Conservation (phyloP, 331 rosid species). For the Rhamnella rubrinervis region DNA sequence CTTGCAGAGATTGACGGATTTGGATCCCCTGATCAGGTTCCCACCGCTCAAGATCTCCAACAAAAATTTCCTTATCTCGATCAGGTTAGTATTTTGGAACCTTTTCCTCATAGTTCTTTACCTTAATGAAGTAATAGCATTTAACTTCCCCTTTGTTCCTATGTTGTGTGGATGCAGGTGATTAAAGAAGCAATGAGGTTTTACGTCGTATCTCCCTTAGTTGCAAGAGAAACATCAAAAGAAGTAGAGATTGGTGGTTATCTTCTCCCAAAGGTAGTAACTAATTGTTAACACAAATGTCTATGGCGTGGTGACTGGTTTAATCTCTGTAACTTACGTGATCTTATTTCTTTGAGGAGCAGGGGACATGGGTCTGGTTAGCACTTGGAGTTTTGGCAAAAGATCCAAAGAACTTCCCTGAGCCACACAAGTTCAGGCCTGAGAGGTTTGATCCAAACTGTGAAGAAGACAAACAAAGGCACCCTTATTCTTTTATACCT, state of each 20-base stretch:
- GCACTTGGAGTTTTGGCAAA: constrained; percentile 87
- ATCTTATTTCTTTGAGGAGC: constrained; percentile 18
- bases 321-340: not conserved
- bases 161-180: constrained; percentile 49
- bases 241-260: constrained; percentile 88
- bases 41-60: constrained; percentile 71
- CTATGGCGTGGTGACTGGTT: not conserved
- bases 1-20: constrained; percentile 73
- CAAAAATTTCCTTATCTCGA: constrained; percentile 80
- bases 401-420: constrained; percentile 79
- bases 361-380: constrained; percentile 98
- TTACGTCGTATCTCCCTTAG: constrained; percentile 77
- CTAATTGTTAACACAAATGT: not conserved
- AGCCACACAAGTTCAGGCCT: constrained; percentile 90
- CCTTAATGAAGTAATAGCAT: too few species aligned
- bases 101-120: not conserved
- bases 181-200: constrained; percentile 87
- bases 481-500: constrained; percentile 83
- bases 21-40: constrained; percentile 48
- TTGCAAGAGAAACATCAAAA: constrained; percentile 89
- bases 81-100: constrained; percentile 44
- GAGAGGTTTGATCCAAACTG: constrained; percentile 81
- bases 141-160: not conserved
- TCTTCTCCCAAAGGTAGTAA: constrained; percentile 82
- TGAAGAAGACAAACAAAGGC: constrained; percentile 76